Percentiles rank a stretch among this genome's conserved stretches.
These are phyloP conservation scores for Lipomyces kockii DNA, from an alignment of 805 yeast genomes.

Conservation along the genomic window DNA sequence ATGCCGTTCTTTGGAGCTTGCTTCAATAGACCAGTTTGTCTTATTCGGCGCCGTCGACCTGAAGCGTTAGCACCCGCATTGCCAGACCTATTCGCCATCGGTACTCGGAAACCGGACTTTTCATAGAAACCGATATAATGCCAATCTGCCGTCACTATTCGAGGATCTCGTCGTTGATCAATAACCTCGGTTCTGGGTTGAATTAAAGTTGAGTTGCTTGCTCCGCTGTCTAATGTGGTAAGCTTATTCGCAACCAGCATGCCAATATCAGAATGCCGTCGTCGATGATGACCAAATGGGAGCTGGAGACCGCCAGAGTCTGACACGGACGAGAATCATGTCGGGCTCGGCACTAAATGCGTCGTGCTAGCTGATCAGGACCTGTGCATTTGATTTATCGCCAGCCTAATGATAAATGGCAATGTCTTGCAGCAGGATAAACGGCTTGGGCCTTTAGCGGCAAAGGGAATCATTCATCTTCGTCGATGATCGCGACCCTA, in stretches of 20 bases:
- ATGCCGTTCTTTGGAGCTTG: neutral
- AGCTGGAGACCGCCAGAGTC: neutral
- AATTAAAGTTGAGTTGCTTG: neutral
- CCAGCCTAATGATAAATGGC: neutral
- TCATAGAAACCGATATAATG: neutral
- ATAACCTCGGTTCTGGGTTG: neutral
- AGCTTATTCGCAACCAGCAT: neutral
- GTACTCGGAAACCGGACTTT: neutral
- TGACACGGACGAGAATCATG: neutral
- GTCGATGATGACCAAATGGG: neutral
- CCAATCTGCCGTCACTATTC: neutral
- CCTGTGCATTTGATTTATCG: neutral
- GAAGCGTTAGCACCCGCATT: neutral
- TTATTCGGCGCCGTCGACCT: neutral
- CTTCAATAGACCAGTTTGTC: neutral
- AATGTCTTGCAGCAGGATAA: neutral
- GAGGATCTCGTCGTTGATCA: slow-evolving; percentile 2
- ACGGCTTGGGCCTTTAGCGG: neutral
- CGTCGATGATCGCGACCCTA: neutral
- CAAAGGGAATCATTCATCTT: neutral
- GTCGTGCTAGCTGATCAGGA: neutral
- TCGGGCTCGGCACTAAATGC: neutral
- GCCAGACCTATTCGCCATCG: neutral
- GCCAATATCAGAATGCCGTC: neutral
- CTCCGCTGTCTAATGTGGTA: neutral